Conservation (phyloP, 192 early-diverging fungal species). For the Coemansia sp. region DNA sequence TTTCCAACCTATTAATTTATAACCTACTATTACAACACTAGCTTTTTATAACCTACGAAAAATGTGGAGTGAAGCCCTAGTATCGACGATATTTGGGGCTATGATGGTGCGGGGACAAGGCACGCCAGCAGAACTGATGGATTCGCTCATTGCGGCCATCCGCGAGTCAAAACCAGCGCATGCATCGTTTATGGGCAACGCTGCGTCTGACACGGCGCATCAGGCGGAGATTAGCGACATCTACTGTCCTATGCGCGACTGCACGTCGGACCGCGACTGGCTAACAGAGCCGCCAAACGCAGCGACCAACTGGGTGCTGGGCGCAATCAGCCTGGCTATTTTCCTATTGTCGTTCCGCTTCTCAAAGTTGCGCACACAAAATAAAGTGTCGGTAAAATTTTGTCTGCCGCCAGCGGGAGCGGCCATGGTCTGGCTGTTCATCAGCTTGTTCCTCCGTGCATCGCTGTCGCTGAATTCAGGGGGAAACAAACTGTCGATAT, state of each 20-base stretch:
- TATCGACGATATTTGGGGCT: too few relatives aligned
- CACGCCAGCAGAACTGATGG: too few relatives aligned
- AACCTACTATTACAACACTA: too few relatives aligned
- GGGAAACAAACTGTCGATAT: conserved; percentile 3
- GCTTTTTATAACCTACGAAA: too few relatives aligned
- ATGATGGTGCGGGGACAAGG: too few relatives aligned
- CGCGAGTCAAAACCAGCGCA: neutral
- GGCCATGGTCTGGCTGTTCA: conserved; percentile 2
- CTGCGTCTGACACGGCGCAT: neutral
- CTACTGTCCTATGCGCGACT: conserved; percentile 10
- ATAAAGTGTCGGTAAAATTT: neutral
- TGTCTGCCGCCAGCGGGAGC: conserved; percentile 1
- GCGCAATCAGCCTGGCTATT: conserved; percentile 8
- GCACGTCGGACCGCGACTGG: conserved; percentile 26
- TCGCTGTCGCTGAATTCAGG: neutral
- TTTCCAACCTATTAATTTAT: too few relatives aligned
- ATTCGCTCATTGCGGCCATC: too few relatives aligned
- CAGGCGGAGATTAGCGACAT: neutral
- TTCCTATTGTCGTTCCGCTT: neutral
- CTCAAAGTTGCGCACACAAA: neutral
- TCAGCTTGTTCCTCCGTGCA: conserved; percentile 24
- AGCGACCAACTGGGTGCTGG: conserved; percentile 16
- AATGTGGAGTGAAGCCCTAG: too few relatives aligned
- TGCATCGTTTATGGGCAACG: conserved; percentile 8
- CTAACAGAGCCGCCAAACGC: conserved; percentile 8